Percentiles rank a stretch among this genome's conserved stretches.
Conservation (phyloP, 345 rosid genomes). For the Hibiscus mutabilis region DNA sequence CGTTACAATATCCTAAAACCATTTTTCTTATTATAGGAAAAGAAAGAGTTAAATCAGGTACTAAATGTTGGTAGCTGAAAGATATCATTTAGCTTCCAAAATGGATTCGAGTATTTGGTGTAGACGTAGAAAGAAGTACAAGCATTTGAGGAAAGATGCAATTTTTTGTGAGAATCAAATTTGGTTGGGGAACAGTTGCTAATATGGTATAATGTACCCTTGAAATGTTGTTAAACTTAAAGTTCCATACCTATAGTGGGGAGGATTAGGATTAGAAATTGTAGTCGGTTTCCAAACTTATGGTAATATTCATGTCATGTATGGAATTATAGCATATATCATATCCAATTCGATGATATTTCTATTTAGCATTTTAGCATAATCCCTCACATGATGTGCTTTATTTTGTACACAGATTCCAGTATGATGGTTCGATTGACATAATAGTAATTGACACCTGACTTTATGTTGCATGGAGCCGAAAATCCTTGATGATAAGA, state of each 20-base stretch:
- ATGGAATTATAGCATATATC: not conserved
- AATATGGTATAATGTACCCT: not conserved
- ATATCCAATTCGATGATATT: not conserved
- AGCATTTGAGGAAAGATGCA: not conserved
- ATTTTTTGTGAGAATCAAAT: not conserved
- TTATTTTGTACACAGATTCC: slow-evolving; percentile 11
- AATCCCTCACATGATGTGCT: not conserved
- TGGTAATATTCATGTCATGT: not conserved
- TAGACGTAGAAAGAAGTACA: not conserved
- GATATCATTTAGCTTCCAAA: not conserved
- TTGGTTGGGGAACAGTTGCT: not conserved
- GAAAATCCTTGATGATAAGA: slow-evolving; percentile 4
- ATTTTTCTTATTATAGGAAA: not conserved
- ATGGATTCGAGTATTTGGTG: not conserved
- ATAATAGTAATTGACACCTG: not conserved
- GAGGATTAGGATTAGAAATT: not conserved
- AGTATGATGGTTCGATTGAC: not conserved
- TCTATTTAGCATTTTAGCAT: not conserved
- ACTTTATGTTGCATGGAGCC: slow-evolving; percentile 2
- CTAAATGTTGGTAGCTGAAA: not conserved
- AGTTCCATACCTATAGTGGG: not conserved
- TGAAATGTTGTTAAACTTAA: not conserved
- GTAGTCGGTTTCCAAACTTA: not conserved
- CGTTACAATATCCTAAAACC: not conserved
- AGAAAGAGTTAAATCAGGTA: not conserved